phyloP scores from a whole-genome alignment of 345 rosid genomes.

The Populus euphratica region DNA sequence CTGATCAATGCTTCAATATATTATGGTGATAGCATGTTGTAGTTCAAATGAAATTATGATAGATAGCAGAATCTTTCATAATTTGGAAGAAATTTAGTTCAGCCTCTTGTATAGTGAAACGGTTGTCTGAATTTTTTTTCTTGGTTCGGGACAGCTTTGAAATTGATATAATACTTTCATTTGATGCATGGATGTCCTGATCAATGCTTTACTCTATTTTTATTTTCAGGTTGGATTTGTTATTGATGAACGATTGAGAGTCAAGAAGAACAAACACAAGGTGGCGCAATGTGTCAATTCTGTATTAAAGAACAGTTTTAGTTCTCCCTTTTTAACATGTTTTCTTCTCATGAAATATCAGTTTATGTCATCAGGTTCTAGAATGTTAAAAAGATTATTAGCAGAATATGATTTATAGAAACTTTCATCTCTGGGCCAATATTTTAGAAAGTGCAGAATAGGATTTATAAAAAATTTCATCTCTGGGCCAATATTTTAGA shows the following conservation, averaged over 20 bases:
- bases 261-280: conserved; percentile 79
- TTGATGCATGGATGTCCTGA: not conserved
- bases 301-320: not conserved
- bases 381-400: too few relatives aligned
- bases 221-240: conserved; percentile 69
- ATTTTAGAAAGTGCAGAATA: too few relatives aligned
- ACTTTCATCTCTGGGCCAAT: too few relatives aligned
- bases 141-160: not conserved
- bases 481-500: too few relatives aligned
- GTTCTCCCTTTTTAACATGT: too few relatives aligned
- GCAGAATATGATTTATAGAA: too few relatives aligned
- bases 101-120: not conserved
- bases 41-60: not conserved
- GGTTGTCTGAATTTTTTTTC: not conserved
- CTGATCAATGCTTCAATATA: not conserved
- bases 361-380: too few relatives aligned
- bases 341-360: too few relatives aligned
- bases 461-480: too few relatives aligned
- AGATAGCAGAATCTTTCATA: not conserved
- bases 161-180: not conserved
- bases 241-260: conserved; percentile 74
- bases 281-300: conserved; percentile 27
- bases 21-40: not conserved
- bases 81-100: not conserved
- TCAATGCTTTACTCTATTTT: not conserved